Conservation (phyloP, 2,329 filamentous ascomycete species). For the Helminthosporium solani region DNA sequence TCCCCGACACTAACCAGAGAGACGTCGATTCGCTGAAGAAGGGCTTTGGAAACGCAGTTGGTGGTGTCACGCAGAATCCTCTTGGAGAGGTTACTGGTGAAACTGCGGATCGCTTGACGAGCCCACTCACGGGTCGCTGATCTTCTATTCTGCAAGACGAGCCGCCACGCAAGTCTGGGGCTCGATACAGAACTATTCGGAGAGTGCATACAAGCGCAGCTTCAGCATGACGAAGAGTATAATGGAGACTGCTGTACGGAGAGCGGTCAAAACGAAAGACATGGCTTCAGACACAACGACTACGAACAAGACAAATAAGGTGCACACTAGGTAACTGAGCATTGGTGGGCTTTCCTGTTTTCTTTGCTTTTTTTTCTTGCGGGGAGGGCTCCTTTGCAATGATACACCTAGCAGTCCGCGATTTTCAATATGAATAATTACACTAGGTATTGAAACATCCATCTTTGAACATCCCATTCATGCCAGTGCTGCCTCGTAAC, state of each 20-base stretch:
- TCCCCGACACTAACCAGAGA: slow-evolving; percentile 42
- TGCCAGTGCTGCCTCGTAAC: background rate
- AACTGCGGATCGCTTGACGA: slow-evolving; percentile 36
- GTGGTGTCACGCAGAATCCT: slow-evolving; percentile 38
- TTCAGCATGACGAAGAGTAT: slow-evolving; percentile 18
- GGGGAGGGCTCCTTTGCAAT: background rate
- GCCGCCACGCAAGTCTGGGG: slow-evolving; percentile 26
- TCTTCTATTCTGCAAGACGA: slow-evolving; percentile 20
- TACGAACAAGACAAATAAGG: slow-evolving; percentile 6
- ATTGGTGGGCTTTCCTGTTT: background rate
- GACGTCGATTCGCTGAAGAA: slow-evolving; percentile 41
- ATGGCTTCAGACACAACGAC: background rate
- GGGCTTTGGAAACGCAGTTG: slow-evolving; percentile 37
- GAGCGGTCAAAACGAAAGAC: slow-evolving; percentile 7
- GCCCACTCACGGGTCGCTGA: slow-evolving; percentile 43
- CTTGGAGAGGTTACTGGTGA: slow-evolving; percentile 41
- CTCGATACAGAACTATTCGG: slow-evolving; percentile 20
- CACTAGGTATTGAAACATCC: background rate
- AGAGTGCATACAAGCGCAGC: slow-evolving; percentile 20
- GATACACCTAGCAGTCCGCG: background rate
- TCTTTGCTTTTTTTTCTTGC: background rate
- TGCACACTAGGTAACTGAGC: background rate
- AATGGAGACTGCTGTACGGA: slow-evolving; percentile 5
- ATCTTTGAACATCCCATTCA: background rate
- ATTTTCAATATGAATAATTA: background rate